Evolutionary conservation across 2,329 filamentous ascomycete species (phyloP), one percentile per base, ranked within the genome.

Genomic region (Colletotrichum acutatum): DNA sequence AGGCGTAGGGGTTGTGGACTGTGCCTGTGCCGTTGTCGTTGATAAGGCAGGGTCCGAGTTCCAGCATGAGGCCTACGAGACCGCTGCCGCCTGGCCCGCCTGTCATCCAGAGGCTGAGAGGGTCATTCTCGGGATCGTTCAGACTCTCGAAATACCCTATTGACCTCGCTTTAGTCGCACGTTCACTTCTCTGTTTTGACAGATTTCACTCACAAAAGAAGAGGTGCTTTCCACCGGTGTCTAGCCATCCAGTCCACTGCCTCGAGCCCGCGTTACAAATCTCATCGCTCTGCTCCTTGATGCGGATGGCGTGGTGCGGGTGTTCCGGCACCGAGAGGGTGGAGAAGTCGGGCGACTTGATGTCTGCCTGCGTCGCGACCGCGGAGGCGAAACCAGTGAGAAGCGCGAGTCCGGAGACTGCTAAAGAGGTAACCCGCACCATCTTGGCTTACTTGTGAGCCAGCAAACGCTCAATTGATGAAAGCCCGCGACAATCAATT

Each of bases 71-170:
- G 5, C 71, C 71, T 63, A 28, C 81, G 83, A 90, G 86, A 46
- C 85, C 88, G 75, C 86, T 88, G 53, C 83, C 84, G 19, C 90
- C 90, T 6, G 90, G 90, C 1, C 90, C 90, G 52, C 90, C 90
- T 77, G 90, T 90, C 62, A 91, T 80, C 86, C 86, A 91, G 76
- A 90, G 86, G 4, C 86, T 88, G 64, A 90, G 77, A 19, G 80
- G 80, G 4, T 80, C 80, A 5, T 75, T 77, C 3, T 74, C 62
- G 6, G 78, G 78, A 52, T 77, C 74, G 28, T 76, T 71, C 14
- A 78, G 75, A 61, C 79, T 77, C 54, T 80, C 78, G 63, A 79
- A 78, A 62, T 78, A 79, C 79, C 79, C 71, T 74, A 16, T 26
- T 5, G 11, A 3, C 8, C 2, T 32, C 9, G 24, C 63, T 75